Evolutionary conservation across 2,329 filamentous ascomycete genomes (phyloP).

Genomic region (Phaeomoniella chlamydospora): DNA sequence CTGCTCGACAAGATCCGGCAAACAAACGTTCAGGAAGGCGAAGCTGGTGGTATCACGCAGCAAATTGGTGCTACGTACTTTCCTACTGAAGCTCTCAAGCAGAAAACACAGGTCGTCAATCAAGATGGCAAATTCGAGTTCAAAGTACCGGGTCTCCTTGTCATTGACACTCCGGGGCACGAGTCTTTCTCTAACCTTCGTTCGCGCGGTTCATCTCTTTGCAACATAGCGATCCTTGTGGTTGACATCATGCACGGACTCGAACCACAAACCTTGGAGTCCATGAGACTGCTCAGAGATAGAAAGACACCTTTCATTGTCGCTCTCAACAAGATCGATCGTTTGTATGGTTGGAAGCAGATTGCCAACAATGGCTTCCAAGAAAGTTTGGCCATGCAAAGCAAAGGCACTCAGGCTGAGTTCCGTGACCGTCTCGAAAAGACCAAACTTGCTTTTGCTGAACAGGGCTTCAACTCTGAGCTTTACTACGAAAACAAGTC

Average conservation of each 20-base stretch:
- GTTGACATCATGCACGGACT: conserved; percentile 99
- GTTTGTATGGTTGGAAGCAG: conserved; percentile 97
- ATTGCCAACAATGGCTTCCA: conserved; percentile 98
- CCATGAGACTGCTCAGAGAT: conserved; percentile 85
- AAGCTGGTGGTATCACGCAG: conserved; percentile 98
- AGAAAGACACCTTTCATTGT: conserved; percentile 97
- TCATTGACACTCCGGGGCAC: conserved; percentile 98
- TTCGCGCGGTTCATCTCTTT: conserved; percentile 91
- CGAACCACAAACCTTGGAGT: conserved; percentile 92
- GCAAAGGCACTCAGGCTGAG: conserved; percentile 84
- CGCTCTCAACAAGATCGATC: conserved; percentile 98
- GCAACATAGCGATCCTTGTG: conserved; percentile 97
- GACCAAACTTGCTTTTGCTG: conserved; percentile 85
- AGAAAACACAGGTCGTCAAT: conserved; percentile 92
- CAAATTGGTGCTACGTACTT: conserved; percentile 99
- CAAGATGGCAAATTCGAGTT: conserved; percentile 80
- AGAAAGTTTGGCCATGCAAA: conserved; percentile 79
- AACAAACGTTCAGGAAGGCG: conserved; percentile 96
- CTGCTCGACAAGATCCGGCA: conserved; percentile 95
- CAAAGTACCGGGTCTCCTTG: conserved; percentile 89
- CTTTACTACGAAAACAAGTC: conserved; percentile 97
- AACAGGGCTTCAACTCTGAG: conserved; percentile 96
- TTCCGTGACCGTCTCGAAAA: conserved; percentile 80
- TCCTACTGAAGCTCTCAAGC: conserved; percentile 79
- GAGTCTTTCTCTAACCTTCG: conserved; percentile 98